Evolutionary conservation across 108 stramenopile genomes (phyloP), one percentile per base, ranked within the genome.

Genomic region (Chaetoceros muelleri): DNA sequence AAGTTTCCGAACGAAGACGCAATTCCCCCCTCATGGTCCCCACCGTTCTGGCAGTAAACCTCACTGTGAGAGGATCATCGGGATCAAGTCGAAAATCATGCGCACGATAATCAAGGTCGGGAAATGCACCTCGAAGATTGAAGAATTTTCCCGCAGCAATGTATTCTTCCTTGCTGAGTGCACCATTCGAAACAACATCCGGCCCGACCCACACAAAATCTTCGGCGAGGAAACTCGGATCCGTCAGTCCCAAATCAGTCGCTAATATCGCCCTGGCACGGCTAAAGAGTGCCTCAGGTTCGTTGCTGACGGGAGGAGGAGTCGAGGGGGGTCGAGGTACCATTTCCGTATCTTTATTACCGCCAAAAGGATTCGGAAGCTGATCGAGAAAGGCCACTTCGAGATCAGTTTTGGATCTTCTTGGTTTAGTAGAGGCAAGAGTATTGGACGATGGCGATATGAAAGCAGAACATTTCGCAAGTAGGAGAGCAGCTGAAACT

Each of bases 51-150:
- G 70, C 65, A 2, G 80, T 81, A 28, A 78, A 61, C 26, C 80
- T 66, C 1, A 81, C 67, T 0, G 80, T 76, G 2, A 53, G 28
- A 18, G 58, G 48, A 57, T 71, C 62, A n/a, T 24, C 17, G 1
- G 2, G n/a, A 40, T 72, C 72, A 17, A 80, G 34, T 10, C 79
- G 60, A 74, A 73, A 80, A 65, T 80, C 79, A 58, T 76, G 69
- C 1, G 75, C 53, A 19, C 72, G 53, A 60, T 76, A 80, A 28
- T 80, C 62, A 31, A 76, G 54, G 65, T 80, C 79, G 1, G 79
- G 75, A 68, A 80, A 80, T 16, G 66, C 47, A n/a, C 49, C 25
- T 19, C 70, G 49, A 31, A 80, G 30, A 63, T 76, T 58, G 46
- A 80, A 80, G 51, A 74, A 80, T 0, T 64, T 72, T 10, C 75